phyloP scores from a whole-genome alignment of 371 early-diverging fungal species.

The Mucor circinelloides region DNA sequence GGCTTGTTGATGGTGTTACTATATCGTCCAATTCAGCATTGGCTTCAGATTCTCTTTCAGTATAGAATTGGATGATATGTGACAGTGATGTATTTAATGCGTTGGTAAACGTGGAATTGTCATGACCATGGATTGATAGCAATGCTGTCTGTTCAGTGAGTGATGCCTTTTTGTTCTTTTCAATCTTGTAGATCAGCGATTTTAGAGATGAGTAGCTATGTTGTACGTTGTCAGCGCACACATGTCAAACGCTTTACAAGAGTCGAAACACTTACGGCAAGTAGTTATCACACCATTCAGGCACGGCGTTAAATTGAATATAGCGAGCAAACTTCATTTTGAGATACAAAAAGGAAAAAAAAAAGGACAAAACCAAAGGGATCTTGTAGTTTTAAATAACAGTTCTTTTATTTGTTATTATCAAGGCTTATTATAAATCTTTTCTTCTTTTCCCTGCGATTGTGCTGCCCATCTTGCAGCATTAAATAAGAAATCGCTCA shows the following conservation, averaged over 20 bases:
- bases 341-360: neutral
- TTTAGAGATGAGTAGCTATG: slow-evolving; percentile 2
- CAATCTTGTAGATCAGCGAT: neutral
- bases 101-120: neutral
- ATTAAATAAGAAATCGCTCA: slow-evolving; percentile 90
- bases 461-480: slow-evolving; percentile 83
- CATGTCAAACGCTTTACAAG: neutral
- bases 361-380: neutral
- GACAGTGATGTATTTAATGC: neutral
- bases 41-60: slow-evolving; percentile 7
- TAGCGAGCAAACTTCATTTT: slow-evolving; percentile 58
- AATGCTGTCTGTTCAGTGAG: neutral
- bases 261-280: slow-evolving; percentile 47
- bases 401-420: neutral
- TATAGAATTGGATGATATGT: slow-evolving; percentile 5
- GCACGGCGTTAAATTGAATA: slow-evolving; percentile 58
- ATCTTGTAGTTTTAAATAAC: neutral
- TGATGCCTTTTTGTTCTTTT: neutral
- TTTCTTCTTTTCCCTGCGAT: slow-evolving; percentile 67
- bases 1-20: neutral
- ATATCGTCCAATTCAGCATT: slow-evolving; percentile 5
- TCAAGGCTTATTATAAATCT: slow-evolving; percentile 57
- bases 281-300: slow-evolving; percentile 75
- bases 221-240: neutral
- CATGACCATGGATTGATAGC: neutral